Base-by-base conservation (phyloP, 225 moss, liverwort and hornwort genomes). In the Physcomitrium patens region DNA sequence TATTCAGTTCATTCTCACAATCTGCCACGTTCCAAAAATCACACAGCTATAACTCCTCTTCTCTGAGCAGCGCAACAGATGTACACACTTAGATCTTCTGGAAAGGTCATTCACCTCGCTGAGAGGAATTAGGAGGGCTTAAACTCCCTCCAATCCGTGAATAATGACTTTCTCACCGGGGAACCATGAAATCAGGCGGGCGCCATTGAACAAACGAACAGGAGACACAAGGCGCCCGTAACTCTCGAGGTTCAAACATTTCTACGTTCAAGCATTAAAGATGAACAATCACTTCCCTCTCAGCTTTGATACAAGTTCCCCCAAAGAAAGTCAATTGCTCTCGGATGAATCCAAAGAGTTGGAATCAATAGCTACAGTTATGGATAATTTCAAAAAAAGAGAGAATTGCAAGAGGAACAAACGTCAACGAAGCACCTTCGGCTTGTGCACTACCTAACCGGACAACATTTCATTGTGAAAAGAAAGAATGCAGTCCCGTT, bases 141-240 rank as follows among this genome's bases (percentile, higher is more conserved):
- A 72, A 3, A 59, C 19, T 52, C 57, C 63, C 55, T 60, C 67
- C 67, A 81, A 44, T 83, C 45, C 65, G 62, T 18, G 43, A 26
- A 28, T 43, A 49, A 46, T 22, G 50, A 47, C 65, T 60, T 71
- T 70, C 63, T 77, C 80, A 77, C 74, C 65, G 55, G 50, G 60
- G 47, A 75, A 71, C 79, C 80, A 80, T 68, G 58, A 84, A 72
- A 87, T 96, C 96, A 84, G 96, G 96, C 68, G 96, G 96, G 67
- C 96, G 94, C 96, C 96, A 96, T 75, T 92, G 92, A 83, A 92
- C 92, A 76, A 89, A 94, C 73, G 91, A 86, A 81, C 87, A 88
- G 67, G 94, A 79, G 79, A 88, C 84, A 76, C 83, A 87, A 56
- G 81, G 83, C 65, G 83, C 78, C 86, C 84, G 79, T 70, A 73